These are phyloP conservation scores for Paramecium primaurelia DNA, from an alignment of 73 alveolate species.

Conservation along the genomic window DNA sequence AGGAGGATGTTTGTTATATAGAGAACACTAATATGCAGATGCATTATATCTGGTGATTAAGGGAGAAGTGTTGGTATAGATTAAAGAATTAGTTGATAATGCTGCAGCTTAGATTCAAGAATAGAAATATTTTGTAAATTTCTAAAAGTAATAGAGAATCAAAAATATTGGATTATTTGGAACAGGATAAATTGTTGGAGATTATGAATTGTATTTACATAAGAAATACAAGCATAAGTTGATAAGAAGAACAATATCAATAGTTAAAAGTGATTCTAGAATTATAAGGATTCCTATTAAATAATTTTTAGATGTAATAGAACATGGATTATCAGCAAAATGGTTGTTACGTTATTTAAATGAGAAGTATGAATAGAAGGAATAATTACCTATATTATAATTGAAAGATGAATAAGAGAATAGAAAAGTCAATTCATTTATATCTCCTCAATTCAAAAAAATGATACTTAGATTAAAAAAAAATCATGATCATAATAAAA, in stretches of 20 bases:
- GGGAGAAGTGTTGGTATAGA: neutral
- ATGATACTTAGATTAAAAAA: neutral
- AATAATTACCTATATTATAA: neutral
- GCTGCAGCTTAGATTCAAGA: neutral
- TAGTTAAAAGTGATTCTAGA: neutral
- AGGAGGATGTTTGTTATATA: neutral
- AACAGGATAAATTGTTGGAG: neutral
- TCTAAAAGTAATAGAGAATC: neutral
- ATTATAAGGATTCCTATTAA: neutral
- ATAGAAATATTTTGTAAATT: neutral
- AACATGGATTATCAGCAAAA: neutral
- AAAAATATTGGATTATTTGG: conserved; percentile 1
- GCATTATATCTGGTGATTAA: neutral
- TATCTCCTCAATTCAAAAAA: neutral
- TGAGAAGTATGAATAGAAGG: neutral
- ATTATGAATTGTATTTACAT: conserved; percentile 20
- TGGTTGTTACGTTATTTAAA: neutral
- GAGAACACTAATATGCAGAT: neutral
- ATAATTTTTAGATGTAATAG: neutral
- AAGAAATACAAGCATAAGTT: neutral
- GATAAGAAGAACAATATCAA: conserved; percentile 5
- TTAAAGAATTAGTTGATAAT: neutral
- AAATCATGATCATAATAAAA: conserved; percentile 14
- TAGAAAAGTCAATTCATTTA: neutral
- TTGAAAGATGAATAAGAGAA: neutral